Base-by-base conservation (phyloP, 2,329 filamentous ascomycete genomes). In the Truncatella angustata region DNA sequence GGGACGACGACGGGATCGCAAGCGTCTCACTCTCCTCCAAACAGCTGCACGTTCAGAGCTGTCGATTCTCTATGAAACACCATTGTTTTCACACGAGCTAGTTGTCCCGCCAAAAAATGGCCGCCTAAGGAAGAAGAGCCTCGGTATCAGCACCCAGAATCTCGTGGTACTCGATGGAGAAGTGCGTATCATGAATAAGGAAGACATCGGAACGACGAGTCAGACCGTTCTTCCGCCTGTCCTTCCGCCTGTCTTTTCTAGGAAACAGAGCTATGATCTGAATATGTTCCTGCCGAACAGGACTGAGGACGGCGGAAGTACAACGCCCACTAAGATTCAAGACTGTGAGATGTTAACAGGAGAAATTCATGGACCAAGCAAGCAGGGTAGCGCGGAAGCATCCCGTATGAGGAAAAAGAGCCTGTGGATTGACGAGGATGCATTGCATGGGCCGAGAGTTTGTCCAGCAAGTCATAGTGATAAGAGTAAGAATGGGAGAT, bases 351-450 rank as follows among this genome's bases (percentile, higher is more conserved):
- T 18, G 18, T 18, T 24, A 47, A 16, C 18, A 24, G 26, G 35
- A 37, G 16, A n/a, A n/a, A n/a, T n/a, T n/a, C n/a, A n/a, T n/a
- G n/a, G n/a, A n/a, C 18, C 40, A 48, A 26, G 23, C 30, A 65
- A 66, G 56, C 55, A 60, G 49, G 55, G 55, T 40, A 63, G 65
- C 24, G 57, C 60, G 40, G 45, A 55, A 42, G 52, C 61, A 51
- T 56, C 61, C 43, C 58, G 65, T 34, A 55, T 62, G 26, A 55
- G 63, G 14, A 62, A 59, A 49, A 68, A 58, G 60, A 62, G 56
- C 9, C 72, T 70, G 16, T 80, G 76, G 76, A 74, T 78, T 24
- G 76, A 79, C 52, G 78, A 78, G 56, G 76, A 81, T 46, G 72
- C 70, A 50, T 65, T 77, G n/a, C 76, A 79, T 53, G 76, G 77